These are phyloP conservation scores for Elaeagnus macrophylla DNA, from an alignment of 306 rosid genomes.

Conservation along the genomic window DNA sequence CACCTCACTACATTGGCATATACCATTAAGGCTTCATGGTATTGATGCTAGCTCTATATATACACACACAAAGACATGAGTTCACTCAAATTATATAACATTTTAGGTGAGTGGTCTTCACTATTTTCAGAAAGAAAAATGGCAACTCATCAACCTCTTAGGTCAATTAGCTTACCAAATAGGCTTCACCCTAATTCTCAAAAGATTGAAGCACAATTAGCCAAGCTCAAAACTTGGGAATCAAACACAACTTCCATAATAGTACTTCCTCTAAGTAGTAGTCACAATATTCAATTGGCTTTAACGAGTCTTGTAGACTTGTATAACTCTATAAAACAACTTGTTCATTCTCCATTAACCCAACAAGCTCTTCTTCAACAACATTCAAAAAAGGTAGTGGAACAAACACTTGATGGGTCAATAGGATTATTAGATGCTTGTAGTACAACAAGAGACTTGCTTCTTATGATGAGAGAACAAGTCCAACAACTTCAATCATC, in stretches of 20 bases:
- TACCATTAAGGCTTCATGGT: background rate
- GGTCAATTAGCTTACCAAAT: slow-evolving; percentile 74
- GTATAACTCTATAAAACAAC: slow-evolving; percentile 49
- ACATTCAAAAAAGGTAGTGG: slow-evolving; percentile 25
- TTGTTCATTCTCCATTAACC: slow-evolving; percentile 38
- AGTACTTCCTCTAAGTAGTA: slow-evolving; percentile 20
- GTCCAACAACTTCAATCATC: slow-evolving; percentile 50
- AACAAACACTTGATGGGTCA: slow-evolving; percentile 46
- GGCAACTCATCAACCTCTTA: slow-evolving; percentile 32
- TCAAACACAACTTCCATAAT: slow-evolving; percentile 14
- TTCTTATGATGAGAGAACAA: slow-evolving; percentile 27
- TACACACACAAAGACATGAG: background rate
- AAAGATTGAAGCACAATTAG: slow-evolving; percentile 40
- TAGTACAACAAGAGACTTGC: slow-evolving; percentile 41
- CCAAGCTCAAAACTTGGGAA: slow-evolving; percentile 32
- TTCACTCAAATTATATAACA: slow-evolving; percentile 1
- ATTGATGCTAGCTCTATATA: slow-evolving; percentile 1
- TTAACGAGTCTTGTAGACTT: slow-evolving; percentile 49
- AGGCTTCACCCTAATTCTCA: slow-evolving; percentile 45
- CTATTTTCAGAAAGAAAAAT: slow-evolving; percentile 9
- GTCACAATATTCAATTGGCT: slow-evolving; percentile 35
- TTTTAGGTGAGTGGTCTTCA: background rate
- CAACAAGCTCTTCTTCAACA: slow-evolving; percentile 45
- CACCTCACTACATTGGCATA: slow-evolving; percentile 8
- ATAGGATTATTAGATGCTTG: slow-evolving; percentile 46